Evolutionary conservation across 2,329 filamentous ascomycete species (phyloP).

Genomic region (Myotisia sp.): DNA sequence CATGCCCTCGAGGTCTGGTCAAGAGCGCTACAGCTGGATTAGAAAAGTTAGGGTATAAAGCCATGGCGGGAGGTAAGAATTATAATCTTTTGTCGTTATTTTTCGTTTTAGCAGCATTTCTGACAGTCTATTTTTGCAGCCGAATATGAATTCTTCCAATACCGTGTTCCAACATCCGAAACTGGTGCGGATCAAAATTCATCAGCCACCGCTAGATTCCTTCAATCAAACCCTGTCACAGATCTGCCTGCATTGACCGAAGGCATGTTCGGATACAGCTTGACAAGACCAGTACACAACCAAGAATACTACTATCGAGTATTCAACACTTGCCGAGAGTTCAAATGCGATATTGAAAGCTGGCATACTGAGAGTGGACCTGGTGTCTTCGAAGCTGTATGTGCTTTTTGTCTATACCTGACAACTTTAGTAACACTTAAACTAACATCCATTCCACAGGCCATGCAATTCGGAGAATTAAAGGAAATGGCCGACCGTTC

Average conservation of each 20-base stretch:
- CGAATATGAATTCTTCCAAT: slow-evolving; percentile 93
- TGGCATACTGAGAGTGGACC: slow-evolving; percentile 94
- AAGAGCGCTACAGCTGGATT: slow-evolving; percentile 54
- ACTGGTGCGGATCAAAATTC: slow-evolving; percentile 42
- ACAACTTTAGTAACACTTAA: too few species aligned
- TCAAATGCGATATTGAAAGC: slow-evolving; percentile 71
- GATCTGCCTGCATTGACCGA: slow-evolving; percentile 69
- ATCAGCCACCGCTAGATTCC: slow-evolving; percentile 58
- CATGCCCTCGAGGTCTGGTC: slow-evolving; percentile 65
- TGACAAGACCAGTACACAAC: slow-evolving; percentile 76
- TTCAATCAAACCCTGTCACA: slow-evolving; percentile 57
- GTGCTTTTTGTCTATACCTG: slow-evolving; percentile 15
- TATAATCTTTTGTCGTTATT: not conserved
- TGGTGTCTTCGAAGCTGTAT: slow-evolving; percentile 80
- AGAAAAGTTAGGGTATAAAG: slow-evolving; percentile 54
- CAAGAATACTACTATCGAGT: slow-evolving; percentile 85
- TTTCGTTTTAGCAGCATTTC: not conserved
- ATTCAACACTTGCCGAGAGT: slow-evolving; percentile 64
- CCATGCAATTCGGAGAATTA: slow-evolving; percentile 80
- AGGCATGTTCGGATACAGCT: slow-evolving; percentile 90
- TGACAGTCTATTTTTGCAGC: slow-evolving; percentile 37
- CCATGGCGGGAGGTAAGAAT: slow-evolving; percentile 72
- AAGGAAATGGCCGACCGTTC: slow-evolving; percentile 83
- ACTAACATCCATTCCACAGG: too few species aligned
- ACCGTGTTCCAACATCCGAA: slow-evolving; percentile 48